Conservation (phyloP, 371 early-diverging fungal species). For the Syncephalastrum sp. region DNA sequence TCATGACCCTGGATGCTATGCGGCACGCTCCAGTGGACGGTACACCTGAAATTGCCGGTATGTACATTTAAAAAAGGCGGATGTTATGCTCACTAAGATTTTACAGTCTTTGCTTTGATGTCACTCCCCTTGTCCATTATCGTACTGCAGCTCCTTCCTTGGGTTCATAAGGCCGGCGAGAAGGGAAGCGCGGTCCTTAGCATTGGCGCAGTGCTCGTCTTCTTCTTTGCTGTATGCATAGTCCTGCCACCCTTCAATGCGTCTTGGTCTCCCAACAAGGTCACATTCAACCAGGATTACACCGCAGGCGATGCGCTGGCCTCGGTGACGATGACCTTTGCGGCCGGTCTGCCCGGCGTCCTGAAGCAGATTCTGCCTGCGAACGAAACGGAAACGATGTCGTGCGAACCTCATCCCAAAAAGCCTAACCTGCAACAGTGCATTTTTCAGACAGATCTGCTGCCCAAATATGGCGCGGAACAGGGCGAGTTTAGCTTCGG, state of each 20-base stretch:
- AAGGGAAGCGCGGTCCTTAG: slow-evolving; percentile 11
- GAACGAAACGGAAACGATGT: slow-evolving; percentile 22
- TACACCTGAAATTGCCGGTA: slow-evolving; percentile 56
- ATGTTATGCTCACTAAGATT: slow-evolving; percentile 13
- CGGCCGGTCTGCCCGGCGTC: slow-evolving; percentile 17
- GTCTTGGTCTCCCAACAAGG: slow-evolving; percentile 41
- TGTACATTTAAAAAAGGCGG: slow-evolving; percentile 10
- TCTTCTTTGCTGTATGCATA: slow-evolving; percentile 34
- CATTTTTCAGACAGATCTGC: slow-evolving; percentile 25
- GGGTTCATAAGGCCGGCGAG: slow-evolving; percentile 38
- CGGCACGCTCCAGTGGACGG: slow-evolving; percentile 59
- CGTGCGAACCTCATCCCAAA: slow-evolving; percentile 11
- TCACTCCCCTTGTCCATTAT: slow-evolving; percentile 25
- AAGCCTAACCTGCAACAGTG: slow-evolving; percentile 26
- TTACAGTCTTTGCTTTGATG: slow-evolving; percentile 36
- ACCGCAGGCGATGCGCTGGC: slow-evolving; percentile 23
- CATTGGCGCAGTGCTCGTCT: slow-evolving; percentile 10
- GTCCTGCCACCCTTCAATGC: slow-evolving; percentile 38
- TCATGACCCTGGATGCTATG: slow-evolving; percentile 53
- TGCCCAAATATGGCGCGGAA: slow-evolving; percentile 29
- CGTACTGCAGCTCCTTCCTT: slow-evolving; percentile 30
- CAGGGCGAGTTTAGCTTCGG: slow-evolving; percentile 22
- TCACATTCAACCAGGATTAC: slow-evolving; percentile 35
- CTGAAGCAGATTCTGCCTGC: slow-evolving; percentile 22
- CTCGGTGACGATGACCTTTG: slow-evolving; percentile 28